These are phyloP conservation scores for Hyphopichia khmerensis DNA, from an alignment of 1,139 yeast genomes.

Conservation along the genomic window DNA sequence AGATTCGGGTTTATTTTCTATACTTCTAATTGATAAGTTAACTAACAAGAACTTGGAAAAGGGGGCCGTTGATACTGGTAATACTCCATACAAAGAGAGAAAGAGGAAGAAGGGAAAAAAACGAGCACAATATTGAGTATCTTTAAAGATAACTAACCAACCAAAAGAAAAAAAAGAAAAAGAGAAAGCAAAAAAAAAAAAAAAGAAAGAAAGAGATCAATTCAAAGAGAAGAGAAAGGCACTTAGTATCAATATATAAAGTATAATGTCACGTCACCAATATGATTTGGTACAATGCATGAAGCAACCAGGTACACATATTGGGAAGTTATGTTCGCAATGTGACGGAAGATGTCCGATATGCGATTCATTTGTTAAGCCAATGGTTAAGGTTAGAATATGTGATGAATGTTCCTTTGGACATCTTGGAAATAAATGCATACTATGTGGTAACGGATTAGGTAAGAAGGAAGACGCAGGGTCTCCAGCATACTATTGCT, in stretches of 20 bases:
- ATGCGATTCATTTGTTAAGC: slow-evolving; percentile 85
- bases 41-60: too few relatives aligned
- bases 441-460: slow-evolving; percentile 62
- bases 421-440: slow-evolving; percentile 61
- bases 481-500: slow-evolving; percentile 77
- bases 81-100: too few relatives aligned
- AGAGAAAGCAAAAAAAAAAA: not conserved
- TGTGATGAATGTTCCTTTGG: slow-evolving; percentile 89
- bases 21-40: too few relatives aligned
- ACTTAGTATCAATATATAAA: not conserved
- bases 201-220: not conserved
- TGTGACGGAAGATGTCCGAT: slow-evolving; percentile 93
- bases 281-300: slow-evolving; percentile 82
- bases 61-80: too few relatives aligned
- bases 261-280: slow-evolving; percentile 82
- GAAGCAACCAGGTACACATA: slow-evolving; percentile 76
- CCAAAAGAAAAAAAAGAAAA: not conserved
- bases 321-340: slow-evolving; percentile 73
- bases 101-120: slow-evolving; percentile 2
- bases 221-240: not conserved
- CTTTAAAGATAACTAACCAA: too few relatives aligned
- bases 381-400: slow-evolving; percentile 66
- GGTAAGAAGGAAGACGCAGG: slow-evolving; percentile 45
- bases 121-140: not conserved
- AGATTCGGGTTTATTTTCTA: too few relatives aligned